Conservation (phyloP, 2,329 filamentous ascomycete species). For the Colletotrichum sp. region DNA sequence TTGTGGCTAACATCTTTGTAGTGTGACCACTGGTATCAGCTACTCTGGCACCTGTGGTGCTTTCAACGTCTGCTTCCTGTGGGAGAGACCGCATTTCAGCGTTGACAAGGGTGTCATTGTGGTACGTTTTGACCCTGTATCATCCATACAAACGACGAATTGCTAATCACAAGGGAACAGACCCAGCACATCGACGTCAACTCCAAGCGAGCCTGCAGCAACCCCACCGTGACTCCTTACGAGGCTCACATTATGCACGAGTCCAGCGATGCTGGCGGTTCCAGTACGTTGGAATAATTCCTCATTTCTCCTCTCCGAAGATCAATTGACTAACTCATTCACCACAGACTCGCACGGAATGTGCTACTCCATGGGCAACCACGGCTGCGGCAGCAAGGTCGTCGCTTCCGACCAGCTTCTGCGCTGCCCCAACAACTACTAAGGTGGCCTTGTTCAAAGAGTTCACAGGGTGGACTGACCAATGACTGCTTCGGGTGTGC, state of each 20-base stretch:
- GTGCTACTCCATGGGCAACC: not conserved
- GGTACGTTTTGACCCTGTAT: not conserved
- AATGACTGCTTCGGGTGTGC: not conserved
- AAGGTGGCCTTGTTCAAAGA: not conserved
- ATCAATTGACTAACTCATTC: not conserved
- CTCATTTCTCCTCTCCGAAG: rapidly evolving
- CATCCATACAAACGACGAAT: not conserved
- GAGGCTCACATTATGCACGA: not conserved
- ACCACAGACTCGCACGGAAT: not conserved
- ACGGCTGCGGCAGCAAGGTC: not conserved
- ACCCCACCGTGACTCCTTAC: not conserved
- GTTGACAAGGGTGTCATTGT: not conserved
- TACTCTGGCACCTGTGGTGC: not conserved
- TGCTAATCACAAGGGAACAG: not conserved
- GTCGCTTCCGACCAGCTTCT: not conserved
- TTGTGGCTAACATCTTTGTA: not conserved
- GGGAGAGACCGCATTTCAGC: not conserved
- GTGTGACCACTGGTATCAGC: not conserved
- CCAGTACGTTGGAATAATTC: not conserved
- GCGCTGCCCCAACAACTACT: not conserved
- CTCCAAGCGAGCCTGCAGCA: not conserved
- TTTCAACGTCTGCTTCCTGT: not conserved
- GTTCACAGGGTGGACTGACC: not conserved
- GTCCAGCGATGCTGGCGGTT: not conserved
- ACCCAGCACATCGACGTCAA: not conserved